Evolutionary conservation across 202 grass and related monocot species (phyloP), one percentile per base, ranked within the genome.

Genomic region (Dendrocalamus latiflorus): DNA sequence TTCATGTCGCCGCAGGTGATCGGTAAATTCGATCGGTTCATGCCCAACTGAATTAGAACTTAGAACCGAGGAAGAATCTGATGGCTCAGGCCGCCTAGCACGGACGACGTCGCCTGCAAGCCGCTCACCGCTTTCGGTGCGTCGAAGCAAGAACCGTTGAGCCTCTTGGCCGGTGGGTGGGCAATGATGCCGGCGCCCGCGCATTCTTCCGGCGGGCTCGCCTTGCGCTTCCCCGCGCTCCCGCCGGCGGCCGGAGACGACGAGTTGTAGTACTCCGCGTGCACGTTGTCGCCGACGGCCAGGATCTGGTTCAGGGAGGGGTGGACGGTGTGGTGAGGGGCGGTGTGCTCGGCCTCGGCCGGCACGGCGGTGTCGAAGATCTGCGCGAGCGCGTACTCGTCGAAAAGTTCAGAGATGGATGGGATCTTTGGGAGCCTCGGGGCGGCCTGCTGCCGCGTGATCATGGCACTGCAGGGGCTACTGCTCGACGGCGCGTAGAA

Each of bases 221-320:
- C 67, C 83, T 55, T 70, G 79, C 88, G 79, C 63, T 86, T 90
- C 42, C 50, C 65, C 1, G 22, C 5, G 64, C 24, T 69, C 36
- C 42, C 50, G 38, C 50, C 21, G 69, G 42, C 59, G 16, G 50
- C 44, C 6, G 58, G 51, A 9, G 51, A 26, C 62, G 74, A 6
- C 22, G 79, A 10, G 42, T 76, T 68, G 79, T 69, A 70, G 18
- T 47, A 72, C 3, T 86, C 79, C 43, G 54, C 18, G 18, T 24
- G 21, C 30, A 25, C 10, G 48, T 5, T 33, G 64, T 41, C 70
- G 25, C 67, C 79, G 53, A 69, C 61, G 53, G 68, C 45, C 1
- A 90, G 61, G 16, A 83, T 68, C 61, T 90, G 88, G 88, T 86
- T 83, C 25, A 86, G 84, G 53, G 79, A 86, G 0, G 88, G 84